Evolutionary conservation across 495 filamentous ascomycete genomes (phyloP).

Genomic region (Neurospora sp.): DNA sequence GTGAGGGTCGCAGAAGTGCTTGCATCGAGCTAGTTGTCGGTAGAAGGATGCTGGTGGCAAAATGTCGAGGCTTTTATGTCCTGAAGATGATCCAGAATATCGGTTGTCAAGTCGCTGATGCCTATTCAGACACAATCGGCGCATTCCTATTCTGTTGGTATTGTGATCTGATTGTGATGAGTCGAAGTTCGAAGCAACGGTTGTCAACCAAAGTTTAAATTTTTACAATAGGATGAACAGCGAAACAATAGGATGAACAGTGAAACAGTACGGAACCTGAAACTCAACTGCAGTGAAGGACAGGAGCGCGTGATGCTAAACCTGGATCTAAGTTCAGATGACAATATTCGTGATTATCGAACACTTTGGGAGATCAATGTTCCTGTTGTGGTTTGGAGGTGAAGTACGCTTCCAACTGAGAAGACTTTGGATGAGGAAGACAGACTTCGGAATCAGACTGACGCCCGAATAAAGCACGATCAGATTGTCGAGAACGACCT

Average conservation of each 20-base stretch:
- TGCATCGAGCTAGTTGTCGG: not conserved
- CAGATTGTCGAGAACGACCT: not conserved
- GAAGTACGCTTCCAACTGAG: not conserved
- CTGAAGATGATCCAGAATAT: not conserved
- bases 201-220: accelerated
- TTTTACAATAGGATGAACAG: too few species aligned
- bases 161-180: not conserved
- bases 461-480: too few species aligned
- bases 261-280: not conserved
- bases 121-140: not conserved
- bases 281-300: not conserved
- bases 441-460: too few species aligned
- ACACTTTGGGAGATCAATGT: not conserved
- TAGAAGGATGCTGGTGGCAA: not conserved
- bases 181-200: not conserved
- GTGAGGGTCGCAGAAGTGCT: not conserved
- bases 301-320: not conserved
- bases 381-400: not conserved
- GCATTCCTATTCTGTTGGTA: not conserved
- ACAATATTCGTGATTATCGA: not conserved
- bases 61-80: not conserved
- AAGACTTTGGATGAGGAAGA: not conserved
- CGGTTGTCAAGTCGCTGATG: not conserved
- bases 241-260: not conserved
- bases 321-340: not conserved